Percentiles rank a stretch among this genome's conserved stretches.
Conservation (phyloP, 1,139 yeast species). For the Meyerozyma smithsonii region DNA sequence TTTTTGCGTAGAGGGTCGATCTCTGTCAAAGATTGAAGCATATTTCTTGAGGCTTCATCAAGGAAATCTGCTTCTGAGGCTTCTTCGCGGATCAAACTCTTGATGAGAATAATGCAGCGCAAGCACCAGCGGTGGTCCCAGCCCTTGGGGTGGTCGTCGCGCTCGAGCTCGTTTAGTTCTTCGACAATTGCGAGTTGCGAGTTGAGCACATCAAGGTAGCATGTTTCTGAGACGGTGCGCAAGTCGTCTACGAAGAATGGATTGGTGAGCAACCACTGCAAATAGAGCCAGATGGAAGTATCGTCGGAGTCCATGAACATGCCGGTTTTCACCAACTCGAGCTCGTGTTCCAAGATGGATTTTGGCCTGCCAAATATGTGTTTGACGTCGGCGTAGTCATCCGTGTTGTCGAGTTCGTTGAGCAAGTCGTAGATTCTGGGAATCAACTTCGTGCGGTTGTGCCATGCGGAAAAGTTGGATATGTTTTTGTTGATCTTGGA, state of each 20-base stretch:
- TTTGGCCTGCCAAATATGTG: conserved; percentile 21
- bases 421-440: conserved; percentile 40
- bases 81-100: conserved; percentile 25
- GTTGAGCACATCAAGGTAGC: conserved; percentile 28
- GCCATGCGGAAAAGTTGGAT: conserved; percentile 96
- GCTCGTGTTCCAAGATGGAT: conserved; percentile 50
- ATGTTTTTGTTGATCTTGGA: conserved; percentile 74
- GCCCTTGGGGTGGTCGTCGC: conserved; percentile 47
- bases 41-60: conserved; percentile 22
- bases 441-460: conserved; percentile 72
- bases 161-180: conserved; percentile 59
- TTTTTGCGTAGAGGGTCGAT: conserved; percentile 70
- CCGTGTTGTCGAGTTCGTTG: conserved; percentile 5
- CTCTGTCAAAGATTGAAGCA: conserved; percentile 40
- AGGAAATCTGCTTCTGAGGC: conserved; percentile 9
- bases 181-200: conserved; percentile 35
- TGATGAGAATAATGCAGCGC: conserved; percentile 46
- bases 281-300: conserved; percentile 87
- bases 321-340: conserved; percentile 72
- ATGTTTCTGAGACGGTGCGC: conserved; percentile 14
- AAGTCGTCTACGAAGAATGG: conserved; percentile 37
- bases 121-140: conserved; percentile 67
- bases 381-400: conserved; percentile 12
- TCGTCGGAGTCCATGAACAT: conserved; percentile 92
- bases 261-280: conserved; percentile 72